A percentile compares a stretch with the other conserved stretches of the same genome.
Conservation (phyloP, 345 rosid species). For the Salix koriyanagi region DNA sequence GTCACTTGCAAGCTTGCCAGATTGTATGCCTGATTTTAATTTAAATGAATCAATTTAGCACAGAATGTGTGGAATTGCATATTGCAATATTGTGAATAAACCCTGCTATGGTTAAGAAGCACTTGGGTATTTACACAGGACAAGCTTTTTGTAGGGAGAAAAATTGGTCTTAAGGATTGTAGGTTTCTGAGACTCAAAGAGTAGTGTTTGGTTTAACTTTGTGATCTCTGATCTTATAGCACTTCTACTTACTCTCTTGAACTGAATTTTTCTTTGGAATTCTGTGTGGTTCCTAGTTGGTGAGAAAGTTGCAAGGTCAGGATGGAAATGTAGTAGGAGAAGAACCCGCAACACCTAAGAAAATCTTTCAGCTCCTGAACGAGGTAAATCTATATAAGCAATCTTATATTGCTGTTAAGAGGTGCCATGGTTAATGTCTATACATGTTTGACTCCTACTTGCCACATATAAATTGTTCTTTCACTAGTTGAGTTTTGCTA, state of each 20-base stretch:
- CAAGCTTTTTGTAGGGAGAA: neutral
- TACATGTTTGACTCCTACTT: neutral
- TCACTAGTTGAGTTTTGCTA: neutral
- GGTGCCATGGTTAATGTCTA: neutral
- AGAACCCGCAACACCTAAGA: constrained; percentile 50
- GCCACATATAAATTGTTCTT: neutral
- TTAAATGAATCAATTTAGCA: neutral
- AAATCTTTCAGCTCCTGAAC: constrained; percentile 80
- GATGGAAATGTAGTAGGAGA: constrained; percentile 57
- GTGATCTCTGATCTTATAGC: neutral
- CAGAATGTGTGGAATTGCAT: neutral
- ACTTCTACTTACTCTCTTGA: neutral
- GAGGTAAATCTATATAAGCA: constrained; percentile 37
- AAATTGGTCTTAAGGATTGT: neutral
- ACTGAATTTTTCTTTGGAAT: neutral
- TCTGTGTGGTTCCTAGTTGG: constrained; percentile 42
- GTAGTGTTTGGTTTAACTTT: neutral
- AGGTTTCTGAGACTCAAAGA: neutral
- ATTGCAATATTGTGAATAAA: neutral
- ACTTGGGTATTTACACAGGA: neutral
- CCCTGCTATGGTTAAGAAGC: neutral
- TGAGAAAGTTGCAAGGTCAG: constrained; percentile 74
- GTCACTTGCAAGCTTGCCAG: neutral
- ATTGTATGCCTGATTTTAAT: neutral
- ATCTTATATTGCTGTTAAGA: neutral